Evolutionary conservation across 1,139 yeast species (phyloP).

Genomic region (Barnettozyma hawaiiensis): DNA sequence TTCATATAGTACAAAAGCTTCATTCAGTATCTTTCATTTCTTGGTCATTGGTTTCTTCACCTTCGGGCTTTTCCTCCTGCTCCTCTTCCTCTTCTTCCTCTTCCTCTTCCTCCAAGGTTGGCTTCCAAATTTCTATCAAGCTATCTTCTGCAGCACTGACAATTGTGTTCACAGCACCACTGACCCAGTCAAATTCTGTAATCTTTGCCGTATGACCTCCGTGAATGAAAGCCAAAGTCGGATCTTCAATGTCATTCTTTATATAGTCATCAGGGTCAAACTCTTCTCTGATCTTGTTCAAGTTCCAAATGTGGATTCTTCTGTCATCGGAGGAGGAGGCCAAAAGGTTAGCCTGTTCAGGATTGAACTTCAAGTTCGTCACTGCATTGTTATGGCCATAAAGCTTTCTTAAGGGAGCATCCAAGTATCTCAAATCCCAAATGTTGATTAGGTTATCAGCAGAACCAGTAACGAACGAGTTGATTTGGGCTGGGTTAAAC

Average conservation of each 20-base stretch:
- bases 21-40: conserved; percentile 5
- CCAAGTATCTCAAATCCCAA: conserved; percentile 56
- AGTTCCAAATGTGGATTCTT: conserved; percentile 61
- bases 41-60: conserved; percentile 4
- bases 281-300: conserved; percentile 39
- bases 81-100: conserved; percentile 35
- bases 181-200: conserved; percentile 72
- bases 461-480: conserved; percentile 60
- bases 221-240: conserved; percentile 63
- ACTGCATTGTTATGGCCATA: conserved; percentile 53
- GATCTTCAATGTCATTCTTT: conserved; percentile 45
- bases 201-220: conserved; percentile 79
- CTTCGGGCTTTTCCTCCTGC: conserved; percentile 32
- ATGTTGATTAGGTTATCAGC: conserved; percentile 45
- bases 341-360: conserved; percentile 47
- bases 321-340: conserved; percentile 65
- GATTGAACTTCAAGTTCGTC: conserved; percentile 68
- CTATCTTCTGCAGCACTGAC: conserved; percentile 80
- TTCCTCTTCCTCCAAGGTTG: conserved; percentile 43
- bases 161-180: conserved; percentile 61
- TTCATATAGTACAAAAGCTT: neutral
- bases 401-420: conserved; percentile 27
- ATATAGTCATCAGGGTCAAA: conserved; percentile 35
- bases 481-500: conserved; percentile 48
- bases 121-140: conserved; percentile 74